Base-by-base conservation (phyloP, 163 green algal genomes). In the Prototheca cutis region DNA sequence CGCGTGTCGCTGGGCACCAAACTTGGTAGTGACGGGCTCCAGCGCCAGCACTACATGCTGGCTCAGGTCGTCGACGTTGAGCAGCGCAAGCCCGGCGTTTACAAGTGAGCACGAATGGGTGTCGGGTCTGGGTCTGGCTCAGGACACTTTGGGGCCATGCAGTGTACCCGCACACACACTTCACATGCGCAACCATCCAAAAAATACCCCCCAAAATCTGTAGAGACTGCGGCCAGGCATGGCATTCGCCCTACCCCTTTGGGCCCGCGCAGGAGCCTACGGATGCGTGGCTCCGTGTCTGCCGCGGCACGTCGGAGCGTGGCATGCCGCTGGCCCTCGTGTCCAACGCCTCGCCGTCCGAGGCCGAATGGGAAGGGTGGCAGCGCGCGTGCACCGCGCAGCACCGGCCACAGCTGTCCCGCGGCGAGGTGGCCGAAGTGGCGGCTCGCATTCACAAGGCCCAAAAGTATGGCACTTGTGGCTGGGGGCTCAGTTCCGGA, bases 201-300 rank as follows among this genome's bases (percentile, higher is more conserved):
- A n/a, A n/a, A n/a, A n/a, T n/a, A n/a, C 52, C 27, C 52, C 1
- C 27, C 52, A 8, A 10, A 8, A 23, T 10, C 52, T 25, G 57
- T 58, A 74, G 71, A 63, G 70, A 84, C 33, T 61, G 56, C 49
- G 67, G 65, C 6, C 42, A 57, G 25, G 27, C 17, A 8, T 70
- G 71, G 54, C 39, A 59, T 15, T 63, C 47, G 17, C 76, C 76
- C 3, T 84, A 84, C 64, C 31, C 52, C 19, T 74, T 80, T 40
- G 58, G 59, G 1, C 49, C 54, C 7, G 36, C 57, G 6, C 49
- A 23, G 1, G 52, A 58, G 28, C 28, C 3, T 24, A 82, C 71
- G 10, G 27, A 55, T 51, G 70, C 71, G 42, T 82, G 74, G 74
- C 48, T 82, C 23, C 17, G 56, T 10, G 56, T 82, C 40, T 36